Evolutionary conservation across 768 basidiomycete genomes (phyloP).

Genomic region (Cyclocybe cylindracea): DNA sequence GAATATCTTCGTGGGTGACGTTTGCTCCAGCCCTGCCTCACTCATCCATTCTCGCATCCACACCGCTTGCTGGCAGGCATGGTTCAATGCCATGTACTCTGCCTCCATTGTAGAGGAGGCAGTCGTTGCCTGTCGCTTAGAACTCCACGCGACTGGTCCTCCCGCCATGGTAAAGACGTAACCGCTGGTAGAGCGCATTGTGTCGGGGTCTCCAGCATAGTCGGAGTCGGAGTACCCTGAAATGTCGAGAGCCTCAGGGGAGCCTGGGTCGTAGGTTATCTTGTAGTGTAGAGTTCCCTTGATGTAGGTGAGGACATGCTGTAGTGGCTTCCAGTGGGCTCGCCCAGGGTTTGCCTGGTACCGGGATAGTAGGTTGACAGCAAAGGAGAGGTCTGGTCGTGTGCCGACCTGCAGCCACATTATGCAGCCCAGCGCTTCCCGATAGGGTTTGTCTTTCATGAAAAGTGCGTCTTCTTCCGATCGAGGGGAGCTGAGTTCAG

Average conservation of each 20-base stretch:
- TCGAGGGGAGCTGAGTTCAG: background rate
- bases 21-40: slow-evolving; percentile 16
- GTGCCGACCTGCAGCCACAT: slow-evolving; percentile 25
- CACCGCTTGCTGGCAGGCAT: slow-evolving; percentile 24
- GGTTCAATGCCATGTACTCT: slow-evolving; percentile 14
- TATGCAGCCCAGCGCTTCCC: slow-evolving; percentile 13
- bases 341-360: too few species aligned
- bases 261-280: slow-evolving; percentile 8
- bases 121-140: slow-evolving; percentile 1
- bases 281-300: slow-evolving; percentile 14
- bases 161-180: slow-evolving; percentile 3
- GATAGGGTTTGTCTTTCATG: slow-evolving; percentile 9
- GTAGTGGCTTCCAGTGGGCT: slow-evolving; percentile 17
- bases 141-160: slow-evolving; percentile 3
- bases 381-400: slow-evolving; percentile 22
- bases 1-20: slow-evolving; percentile 1
- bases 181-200: background rate
- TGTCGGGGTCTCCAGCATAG: slow-evolving; percentile 2
- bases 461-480: background rate
- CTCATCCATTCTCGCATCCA: slow-evolving; percentile 26
- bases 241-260: background rate
- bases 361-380: slow-evolving; percentile 17
- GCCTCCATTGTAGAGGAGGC: slow-evolving; percentile 6
- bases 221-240: slow-evolving; percentile 19
- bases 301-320: slow-evolving; percentile 21